Conservation (phyloP, 768 basidiomycete genomes). For the Austroboletus eburneus region DNA sequence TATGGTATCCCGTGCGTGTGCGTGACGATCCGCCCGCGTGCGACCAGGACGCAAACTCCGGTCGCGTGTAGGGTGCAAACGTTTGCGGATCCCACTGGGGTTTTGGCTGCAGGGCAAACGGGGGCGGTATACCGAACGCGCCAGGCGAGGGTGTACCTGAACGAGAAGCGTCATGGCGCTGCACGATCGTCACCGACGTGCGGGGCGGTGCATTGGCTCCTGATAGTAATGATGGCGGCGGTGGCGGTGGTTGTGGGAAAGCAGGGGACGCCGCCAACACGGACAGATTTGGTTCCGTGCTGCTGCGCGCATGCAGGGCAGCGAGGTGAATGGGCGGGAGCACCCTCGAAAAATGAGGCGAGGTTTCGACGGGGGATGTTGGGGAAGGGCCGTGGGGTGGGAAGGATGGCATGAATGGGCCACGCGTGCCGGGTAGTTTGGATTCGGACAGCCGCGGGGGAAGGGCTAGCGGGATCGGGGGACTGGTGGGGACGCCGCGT, state of each 20-base stretch:
- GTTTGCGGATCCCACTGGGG: conserved; percentile 59
- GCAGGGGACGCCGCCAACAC: background rate
- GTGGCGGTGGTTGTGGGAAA: conserved; percentile 22
- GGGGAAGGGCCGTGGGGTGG: conserved; percentile 3
- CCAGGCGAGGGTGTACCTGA: background rate
- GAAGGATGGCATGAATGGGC: no score
- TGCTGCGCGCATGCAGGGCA: conserved; percentile 15
- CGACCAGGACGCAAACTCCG: conserved; percentile 33
- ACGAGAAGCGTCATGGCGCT: conserved; percentile 8
- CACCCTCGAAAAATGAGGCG: conserved; percentile 25
- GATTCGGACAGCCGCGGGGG: no score
- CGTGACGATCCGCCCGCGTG: no score
- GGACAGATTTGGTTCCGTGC: conserved; percentile 17
- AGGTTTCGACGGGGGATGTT: conserved; percentile 10
- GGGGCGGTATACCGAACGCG: conserved; percentile 39
- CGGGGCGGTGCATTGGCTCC: background rate
- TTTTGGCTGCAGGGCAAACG: conserved; percentile 62
- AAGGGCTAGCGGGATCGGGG: no score
- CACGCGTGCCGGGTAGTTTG: no score
- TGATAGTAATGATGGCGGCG: background rate
- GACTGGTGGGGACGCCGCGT: no score
- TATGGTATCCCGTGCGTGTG: no score
- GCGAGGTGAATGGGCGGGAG: conserved; percentile 26
- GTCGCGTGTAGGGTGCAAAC: conserved; percentile 37
- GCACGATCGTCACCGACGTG: conserved; percentile 1